A percentile compares a stretch with the other conserved stretches of the same genome.
phyloP scores from a whole-genome alignment of 106 monocot species.

The Platanthera zijinensis region DNA sequence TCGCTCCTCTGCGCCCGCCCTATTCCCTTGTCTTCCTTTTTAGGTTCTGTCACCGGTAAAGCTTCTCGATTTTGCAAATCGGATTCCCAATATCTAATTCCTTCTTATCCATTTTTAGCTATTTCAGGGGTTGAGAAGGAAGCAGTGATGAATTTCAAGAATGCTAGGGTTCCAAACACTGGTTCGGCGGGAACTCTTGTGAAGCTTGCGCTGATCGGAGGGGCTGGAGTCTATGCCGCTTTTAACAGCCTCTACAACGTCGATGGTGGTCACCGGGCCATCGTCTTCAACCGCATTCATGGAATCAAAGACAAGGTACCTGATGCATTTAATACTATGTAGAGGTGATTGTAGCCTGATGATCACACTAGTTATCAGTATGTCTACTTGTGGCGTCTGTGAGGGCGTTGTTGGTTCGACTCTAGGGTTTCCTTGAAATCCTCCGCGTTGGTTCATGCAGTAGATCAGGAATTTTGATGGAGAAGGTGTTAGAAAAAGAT shows the following conservation, averaged over 20 bases:
- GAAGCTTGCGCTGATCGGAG: conserved; percentile 39
- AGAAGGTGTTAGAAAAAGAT: too few relatives aligned
- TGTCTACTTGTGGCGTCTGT: neutral
- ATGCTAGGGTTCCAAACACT: conserved; percentile 39
- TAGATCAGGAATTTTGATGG: neutral
- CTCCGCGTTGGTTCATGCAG: neutral
- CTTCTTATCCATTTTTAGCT: neutral
- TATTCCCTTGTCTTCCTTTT: neutral
- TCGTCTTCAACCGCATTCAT: conserved; percentile 62
- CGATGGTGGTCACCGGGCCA: conserved; percentile 65
- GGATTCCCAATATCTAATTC: neutral
- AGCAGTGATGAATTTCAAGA: conserved; percentile 27
- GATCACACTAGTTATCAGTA: neutral
- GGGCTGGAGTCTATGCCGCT: conserved; percentile 39
- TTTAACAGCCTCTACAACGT: conserved; percentile 56
- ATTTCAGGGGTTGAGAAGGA: conserved; percentile 2
- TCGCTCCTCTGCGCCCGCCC: neutral
- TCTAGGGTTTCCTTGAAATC: neutral
- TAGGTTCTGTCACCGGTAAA: neutral
- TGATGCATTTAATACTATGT: conserved; percentile 1
- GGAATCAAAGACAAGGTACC: conserved; percentile 63
- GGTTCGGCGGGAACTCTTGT: conserved; percentile 21
- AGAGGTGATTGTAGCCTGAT: neutral
- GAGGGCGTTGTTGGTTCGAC: neutral
- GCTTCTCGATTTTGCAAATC: too few relatives aligned